Base-by-base conservation (phyloP, 768 basidiomycete species). In the Mycena belliarum region DNA sequence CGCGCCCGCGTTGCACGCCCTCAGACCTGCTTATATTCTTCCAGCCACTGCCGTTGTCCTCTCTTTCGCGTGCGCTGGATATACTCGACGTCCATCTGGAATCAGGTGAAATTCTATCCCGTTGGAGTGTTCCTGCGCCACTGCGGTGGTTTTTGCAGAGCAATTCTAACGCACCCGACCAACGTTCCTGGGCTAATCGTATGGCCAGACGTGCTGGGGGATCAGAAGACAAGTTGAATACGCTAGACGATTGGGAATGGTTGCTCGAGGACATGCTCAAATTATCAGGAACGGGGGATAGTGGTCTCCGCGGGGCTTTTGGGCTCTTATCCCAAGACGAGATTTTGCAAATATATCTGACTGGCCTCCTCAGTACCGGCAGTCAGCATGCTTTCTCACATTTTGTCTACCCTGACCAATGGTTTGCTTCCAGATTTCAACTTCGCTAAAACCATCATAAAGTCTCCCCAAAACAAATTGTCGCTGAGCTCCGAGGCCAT, bases 41-140 rank as follows among this genome's bases (percentile, higher is more conserved):
- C 80, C 83, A 54, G 29, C 89, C 91, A 2, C 78, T 98, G 6
- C 85, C 89, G 0, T 72, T 87, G 20, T 72, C 83, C 3, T 84
- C 90, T 1, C 77, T 98, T 9, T 95, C 95, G 0, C 82, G 84
- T 50, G 86, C 88, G 7, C 82, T 99, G 38, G 96, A 99, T 69
- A 85, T 94, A 49, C 81, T 98, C 49, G 96, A 98, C 72, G 84
- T 96, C 2, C 96, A 98, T 70, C 81, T 99, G 14, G 93, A 97
- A 67, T 90, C 91, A 0, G 95, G 93, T 21, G 96, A 98, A 72
- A 92, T 94, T 42, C 76, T 99, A 18, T 82, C 91, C 3, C 82
- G 93, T 26, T 99, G 95, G 95, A 82, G 81, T 65, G 89, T 89
- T 2, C 82, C 90, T 23, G 88, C 88, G 2, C 87, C 91, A 2